Percentiles rank a stretch among this genome's conserved stretches.
These are phyloP conservation scores for Atkinsonella hypoxylon DNA, from an alignment of 2,329 filamentous ascomycete genomes.

Conservation along the genomic window DNA sequence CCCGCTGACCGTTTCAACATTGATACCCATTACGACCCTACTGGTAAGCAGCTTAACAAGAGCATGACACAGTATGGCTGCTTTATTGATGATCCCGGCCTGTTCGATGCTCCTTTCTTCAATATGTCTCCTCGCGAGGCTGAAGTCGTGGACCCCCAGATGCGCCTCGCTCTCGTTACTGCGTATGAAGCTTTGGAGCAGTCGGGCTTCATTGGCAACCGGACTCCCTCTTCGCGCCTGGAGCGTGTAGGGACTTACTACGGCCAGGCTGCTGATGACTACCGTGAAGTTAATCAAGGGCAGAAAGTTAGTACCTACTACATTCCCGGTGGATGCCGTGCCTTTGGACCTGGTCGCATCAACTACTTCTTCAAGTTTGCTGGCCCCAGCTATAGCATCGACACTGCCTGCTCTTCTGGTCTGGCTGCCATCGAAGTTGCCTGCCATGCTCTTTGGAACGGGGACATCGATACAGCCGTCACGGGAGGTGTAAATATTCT, in stretches of 20 bases:
- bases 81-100: constrained; percentile 54
- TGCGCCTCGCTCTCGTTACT: constrained; percentile 57
- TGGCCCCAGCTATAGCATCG: constrained; percentile 59
- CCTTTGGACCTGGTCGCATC: constrained; percentile 47
- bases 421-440: constrained; percentile 56
- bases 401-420: constrained; percentile 67
- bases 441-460: constrained; percentile 6
- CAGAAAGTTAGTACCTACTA: constrained; percentile 52
- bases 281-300: constrained; percentile 62
- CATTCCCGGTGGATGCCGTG: constrained; percentile 37
- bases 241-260: constrained; percentile 60
- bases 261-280: constrained; percentile 67
- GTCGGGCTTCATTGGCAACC: constrained; percentile 37
- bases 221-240: constrained; percentile 35
- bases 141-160: constrained; percentile 63
- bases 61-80: constrained; percentile 56
- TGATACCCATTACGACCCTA: constrained; percentile 51
- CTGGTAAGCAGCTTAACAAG: constrained; percentile 54
- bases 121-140: constrained; percentile 67
- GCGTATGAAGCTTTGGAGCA: constrained; percentile 70
- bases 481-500: constrained; percentile 9
- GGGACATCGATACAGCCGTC: constrained; percentile 4
- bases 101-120: constrained; percentile 67
- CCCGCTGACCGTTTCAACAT: constrained; percentile 54
- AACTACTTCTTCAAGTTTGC: constrained; percentile 67